Percentiles rank a stretch among this genome's conserved stretches.
These are phyloP conservation scores for Begonia peltatifolia DNA, from an alignment of 306 rosid genomes.

Conservation along the genomic window DNA sequence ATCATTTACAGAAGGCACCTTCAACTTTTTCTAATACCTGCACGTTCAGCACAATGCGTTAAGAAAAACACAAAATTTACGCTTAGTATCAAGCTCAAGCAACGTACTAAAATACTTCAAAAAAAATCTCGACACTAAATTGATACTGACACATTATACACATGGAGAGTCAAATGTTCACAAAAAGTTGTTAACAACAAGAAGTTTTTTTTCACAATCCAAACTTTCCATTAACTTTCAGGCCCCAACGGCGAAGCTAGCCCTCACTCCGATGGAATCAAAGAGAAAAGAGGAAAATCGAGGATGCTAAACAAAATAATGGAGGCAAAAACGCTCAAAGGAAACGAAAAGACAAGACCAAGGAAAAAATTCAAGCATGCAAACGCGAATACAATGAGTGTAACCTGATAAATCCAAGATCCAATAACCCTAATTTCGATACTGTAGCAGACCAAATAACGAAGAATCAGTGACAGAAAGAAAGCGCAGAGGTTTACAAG, in stretches of 20 bases:
- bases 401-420: constrained; percentile 25
- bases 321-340: constrained; percentile 3
- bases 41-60: background rate
- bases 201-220: too few relatives aligned
- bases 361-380: constrained; percentile 7
- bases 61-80: background rate
- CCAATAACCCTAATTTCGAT: constrained; percentile 40
- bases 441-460: background rate
- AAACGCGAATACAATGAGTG: constrained; percentile 15
- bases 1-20: constrained; percentile 1
- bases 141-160: too few relatives aligned
- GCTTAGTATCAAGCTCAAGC: too few relatives aligned
- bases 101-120: too few relatives aligned
- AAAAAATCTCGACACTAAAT: too few relatives aligned
- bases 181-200: too few relatives aligned
- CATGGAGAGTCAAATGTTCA: too few relatives aligned
- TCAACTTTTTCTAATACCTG: background rate
- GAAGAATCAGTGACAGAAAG: background rate
- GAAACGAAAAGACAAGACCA: background rate
- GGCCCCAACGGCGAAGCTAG: too few relatives aligned
- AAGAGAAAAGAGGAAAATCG: background rate
- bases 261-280: background rate
- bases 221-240: too few relatives aligned
- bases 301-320: background rate
- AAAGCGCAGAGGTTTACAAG: constrained; percentile 20